Evolutionary conservation across 2,329 filamentous ascomycete genomes (phyloP).

Genomic region (Aspergillus fijiensis): DNA sequence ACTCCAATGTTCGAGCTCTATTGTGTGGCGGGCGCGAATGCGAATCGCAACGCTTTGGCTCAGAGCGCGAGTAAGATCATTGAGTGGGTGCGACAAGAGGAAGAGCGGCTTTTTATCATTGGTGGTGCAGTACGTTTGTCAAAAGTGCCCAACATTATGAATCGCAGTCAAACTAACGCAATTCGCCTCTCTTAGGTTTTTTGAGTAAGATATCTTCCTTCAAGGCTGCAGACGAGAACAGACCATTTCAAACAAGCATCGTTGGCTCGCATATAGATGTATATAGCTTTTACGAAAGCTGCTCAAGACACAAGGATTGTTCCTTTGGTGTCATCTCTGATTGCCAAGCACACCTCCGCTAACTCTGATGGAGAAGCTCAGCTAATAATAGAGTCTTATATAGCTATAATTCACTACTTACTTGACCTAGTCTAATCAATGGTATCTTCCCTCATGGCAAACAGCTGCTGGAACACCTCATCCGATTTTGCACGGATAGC

Average conservation of each 20-base stretch:
- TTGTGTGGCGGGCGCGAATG: conserved; percentile 78
- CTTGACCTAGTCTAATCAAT: conserved; percentile 49
- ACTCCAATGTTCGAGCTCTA: conserved; percentile 93
- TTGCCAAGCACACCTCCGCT: neutral
- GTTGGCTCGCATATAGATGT: neutral
- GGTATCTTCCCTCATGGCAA: conserved; percentile 70
- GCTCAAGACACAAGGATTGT: neutral
- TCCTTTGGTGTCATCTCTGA: neutral
- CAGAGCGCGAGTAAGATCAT: conserved; percentile 86
- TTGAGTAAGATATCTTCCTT: neutral
- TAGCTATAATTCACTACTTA: neutral
- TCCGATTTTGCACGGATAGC: conserved; percentile 71
- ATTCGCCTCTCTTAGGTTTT: conserved; percentile 6
- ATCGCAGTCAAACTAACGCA: neutral
- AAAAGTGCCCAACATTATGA: neutral
- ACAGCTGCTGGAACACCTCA: conserved; percentile 74
- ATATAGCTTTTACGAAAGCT: neutral
- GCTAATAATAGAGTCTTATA: neutral
- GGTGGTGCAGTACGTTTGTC: conserved; percentile 73
- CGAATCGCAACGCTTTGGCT: conserved; percentile 64
- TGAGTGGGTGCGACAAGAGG: conserved; percentile 87
- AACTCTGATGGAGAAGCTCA: neutral
- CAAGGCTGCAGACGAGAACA: neutral
- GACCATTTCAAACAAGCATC: neutral
- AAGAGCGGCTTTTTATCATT: conserved; percentile 93